These are phyloP conservation scores for Talaromyces nanjingensis DNA, from an alignment of 495 filamentous ascomycete genomes.

Conservation along the genomic window DNA sequence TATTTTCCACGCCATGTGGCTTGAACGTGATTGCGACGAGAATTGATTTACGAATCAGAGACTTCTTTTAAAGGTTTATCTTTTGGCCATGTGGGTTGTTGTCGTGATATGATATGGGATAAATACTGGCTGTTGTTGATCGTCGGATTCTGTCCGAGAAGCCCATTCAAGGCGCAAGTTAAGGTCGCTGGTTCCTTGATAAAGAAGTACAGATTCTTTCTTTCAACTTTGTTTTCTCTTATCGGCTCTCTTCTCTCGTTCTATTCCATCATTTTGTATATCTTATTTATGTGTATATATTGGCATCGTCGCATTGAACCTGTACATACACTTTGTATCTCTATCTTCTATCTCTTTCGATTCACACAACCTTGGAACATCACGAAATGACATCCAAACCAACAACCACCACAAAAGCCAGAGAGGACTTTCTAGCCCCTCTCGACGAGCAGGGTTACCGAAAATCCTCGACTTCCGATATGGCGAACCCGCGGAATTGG, in stretches of 20 bases:
- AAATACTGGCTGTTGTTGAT: background rate
- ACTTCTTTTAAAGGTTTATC: background rate
- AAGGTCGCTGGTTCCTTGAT: background rate
- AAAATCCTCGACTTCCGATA: background rate
- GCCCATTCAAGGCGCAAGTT: background rate
- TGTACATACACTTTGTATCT: background rate
- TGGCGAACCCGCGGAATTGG: conserved; percentile 23
- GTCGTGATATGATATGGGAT: background rate
- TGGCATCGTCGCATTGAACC: background rate
- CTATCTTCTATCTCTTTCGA: background rate
- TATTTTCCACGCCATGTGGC: conserved; percentile 7
- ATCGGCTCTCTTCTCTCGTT: background rate
- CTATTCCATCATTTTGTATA: background rate
- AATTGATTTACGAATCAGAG: background rate
- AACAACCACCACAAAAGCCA: background rate
- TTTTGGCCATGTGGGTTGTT: background rate
- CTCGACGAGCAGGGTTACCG: background rate
- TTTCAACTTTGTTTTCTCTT: background rate
- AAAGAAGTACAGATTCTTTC: background rate
- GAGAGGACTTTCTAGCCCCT: background rate
- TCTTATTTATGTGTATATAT: background rate
- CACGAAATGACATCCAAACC: background rate
- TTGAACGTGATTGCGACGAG: background rate
- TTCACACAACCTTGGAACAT: background rate
- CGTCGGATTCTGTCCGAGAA: background rate